A percentile compares a stretch with the other conserved stretches of the same genome.
Evolutionary conservation across 2,329 filamentous ascomycete species (phyloP).

Genomic region (Mycocentrospora acerina): DNA sequence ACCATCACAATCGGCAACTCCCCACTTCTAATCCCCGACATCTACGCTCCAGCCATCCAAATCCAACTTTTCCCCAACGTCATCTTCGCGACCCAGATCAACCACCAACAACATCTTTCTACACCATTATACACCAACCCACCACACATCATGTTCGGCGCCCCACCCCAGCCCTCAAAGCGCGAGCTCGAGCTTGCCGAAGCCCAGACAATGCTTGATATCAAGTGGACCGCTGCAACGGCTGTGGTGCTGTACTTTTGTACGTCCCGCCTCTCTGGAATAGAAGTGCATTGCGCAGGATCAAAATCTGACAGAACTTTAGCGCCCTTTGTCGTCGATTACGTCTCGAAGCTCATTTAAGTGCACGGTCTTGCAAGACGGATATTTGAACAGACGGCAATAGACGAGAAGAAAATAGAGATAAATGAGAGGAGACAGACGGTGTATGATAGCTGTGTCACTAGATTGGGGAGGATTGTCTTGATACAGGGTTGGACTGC

Average conservation of each 20-base stretch:
- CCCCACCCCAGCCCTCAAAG: conserved; percentile 68
- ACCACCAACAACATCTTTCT: neutral
- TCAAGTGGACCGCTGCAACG: conserved; percentile 67
- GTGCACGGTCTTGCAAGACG: no score
- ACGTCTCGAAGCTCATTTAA: conserved; percentile 54
- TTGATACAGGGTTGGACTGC: no score
- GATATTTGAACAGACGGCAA: no score
- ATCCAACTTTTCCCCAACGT: conserved; percentile 7
- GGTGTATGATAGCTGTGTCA: no score
- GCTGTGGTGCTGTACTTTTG: conserved; percentile 74
- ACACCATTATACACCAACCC: neutral
- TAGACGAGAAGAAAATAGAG: no score
- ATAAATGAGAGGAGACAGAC: no score
- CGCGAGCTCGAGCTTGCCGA: conserved; percentile 68
- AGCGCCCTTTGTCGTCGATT: conserved; percentile 60
- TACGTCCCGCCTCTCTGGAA: conserved; percentile 50
- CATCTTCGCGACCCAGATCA: conserved; percentile 4
- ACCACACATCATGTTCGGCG: conserved; percentile 57
- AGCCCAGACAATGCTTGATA: conserved; percentile 64
- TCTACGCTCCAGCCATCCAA: conserved; percentile 1
- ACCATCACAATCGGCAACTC: neutral
- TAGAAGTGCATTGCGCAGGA: neutral
- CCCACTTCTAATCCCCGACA: neutral
- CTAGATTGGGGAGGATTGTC: no score
- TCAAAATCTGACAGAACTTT: conserved; percentile 2